Evolutionary conservation across 768 basidiomycete genomes (phyloP).

Genomic region (Tulasnella sp.): DNA sequence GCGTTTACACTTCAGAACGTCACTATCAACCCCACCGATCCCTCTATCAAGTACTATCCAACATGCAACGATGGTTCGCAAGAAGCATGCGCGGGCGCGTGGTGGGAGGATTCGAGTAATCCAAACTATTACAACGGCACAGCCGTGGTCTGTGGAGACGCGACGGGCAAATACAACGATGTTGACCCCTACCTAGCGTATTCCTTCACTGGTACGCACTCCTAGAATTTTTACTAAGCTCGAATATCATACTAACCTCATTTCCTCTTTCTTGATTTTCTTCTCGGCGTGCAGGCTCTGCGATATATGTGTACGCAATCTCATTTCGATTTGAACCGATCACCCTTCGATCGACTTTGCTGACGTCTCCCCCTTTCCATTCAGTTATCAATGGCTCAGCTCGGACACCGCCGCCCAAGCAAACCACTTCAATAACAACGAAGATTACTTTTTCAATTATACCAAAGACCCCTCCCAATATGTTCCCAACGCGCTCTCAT

Average conservation of each 20-base stretch:
- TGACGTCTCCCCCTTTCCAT: neutral
- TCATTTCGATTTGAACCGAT: constrained; percentile 2
- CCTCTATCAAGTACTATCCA: neutral
- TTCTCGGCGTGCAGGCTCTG: neutral
- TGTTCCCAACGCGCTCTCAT: no score
- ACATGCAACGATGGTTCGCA: neutral
- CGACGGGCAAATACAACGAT: neutral
- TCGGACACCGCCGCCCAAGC: neutral
- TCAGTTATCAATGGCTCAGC: neutral
- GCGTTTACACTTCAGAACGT: neutral
- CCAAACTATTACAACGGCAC: neutral
- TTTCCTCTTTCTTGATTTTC: neutral
- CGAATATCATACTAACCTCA: no score
- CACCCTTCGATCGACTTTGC: neutral
- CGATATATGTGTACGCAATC: constrained; percentile 2
- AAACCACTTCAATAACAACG: neutral
- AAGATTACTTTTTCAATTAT: no score
- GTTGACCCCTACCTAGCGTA: constrained; percentile 10
- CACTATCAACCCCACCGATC: neutral
- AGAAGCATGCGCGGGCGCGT: neutral
- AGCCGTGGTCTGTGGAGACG: neutral
- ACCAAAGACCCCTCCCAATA: no score
- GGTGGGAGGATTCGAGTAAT: neutral
- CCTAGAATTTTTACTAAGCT: neutral
- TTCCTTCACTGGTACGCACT: constrained; percentile 3